Conservation (phyloP, 371 early-diverging fungal genomes). For the Mortierella sp. region DNA sequence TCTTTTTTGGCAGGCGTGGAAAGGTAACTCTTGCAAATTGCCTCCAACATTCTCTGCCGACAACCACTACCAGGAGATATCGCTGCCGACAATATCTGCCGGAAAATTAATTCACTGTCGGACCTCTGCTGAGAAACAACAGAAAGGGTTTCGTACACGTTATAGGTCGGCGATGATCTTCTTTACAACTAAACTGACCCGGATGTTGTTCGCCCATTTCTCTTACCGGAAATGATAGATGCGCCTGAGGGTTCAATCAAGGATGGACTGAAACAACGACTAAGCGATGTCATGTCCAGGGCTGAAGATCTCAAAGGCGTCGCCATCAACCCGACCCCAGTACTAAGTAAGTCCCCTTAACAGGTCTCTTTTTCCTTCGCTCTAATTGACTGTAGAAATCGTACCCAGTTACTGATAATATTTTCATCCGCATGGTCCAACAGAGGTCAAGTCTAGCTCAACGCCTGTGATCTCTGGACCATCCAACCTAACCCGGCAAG, state of each 20-base stretch:
- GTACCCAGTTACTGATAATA: neutral
- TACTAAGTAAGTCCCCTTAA: constrained; percentile 25
- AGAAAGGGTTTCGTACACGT: neutral
- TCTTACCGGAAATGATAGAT: constrained; percentile 9
- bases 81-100: no score
- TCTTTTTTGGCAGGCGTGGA: constrained; percentile 53
- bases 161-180: neutral
- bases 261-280: constrained; percentile 33
- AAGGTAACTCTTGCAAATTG: constrained; percentile 14
- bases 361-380: neutral
- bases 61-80: no score
- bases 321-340: constrained; percentile 21
- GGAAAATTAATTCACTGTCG: no score
- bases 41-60: no score
- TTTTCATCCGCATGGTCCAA: neutral
- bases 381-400: neutral
- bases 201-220: neutral
- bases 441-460: constrained; percentile 33
- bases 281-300: constrained; percentile 36
- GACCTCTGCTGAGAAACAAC: neutral
- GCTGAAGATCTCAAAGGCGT: constrained; percentile 56
- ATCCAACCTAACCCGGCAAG: constrained; percentile 47
- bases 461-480: constrained; percentile 47
- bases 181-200: neutral
- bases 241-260: constrained; percentile 46